Conservation (phyloP, 2,329 filamentous ascomycete species). For the Scleromitrula shiraiana region DNA sequence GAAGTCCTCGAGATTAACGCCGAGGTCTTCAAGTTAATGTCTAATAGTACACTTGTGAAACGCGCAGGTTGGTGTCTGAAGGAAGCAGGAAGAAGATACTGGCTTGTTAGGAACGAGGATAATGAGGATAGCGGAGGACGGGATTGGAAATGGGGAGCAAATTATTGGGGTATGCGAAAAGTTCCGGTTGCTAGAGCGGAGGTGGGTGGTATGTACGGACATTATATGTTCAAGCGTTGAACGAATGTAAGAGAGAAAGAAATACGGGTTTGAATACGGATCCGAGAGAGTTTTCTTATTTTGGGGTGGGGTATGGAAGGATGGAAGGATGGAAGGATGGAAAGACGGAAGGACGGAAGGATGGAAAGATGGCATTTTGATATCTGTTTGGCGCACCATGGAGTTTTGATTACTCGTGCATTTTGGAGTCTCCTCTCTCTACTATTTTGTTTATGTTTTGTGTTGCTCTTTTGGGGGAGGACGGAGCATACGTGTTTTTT, state of each 20-base stretch:
- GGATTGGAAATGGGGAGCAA: constrained; percentile 77
- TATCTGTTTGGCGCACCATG: too few relatives aligned
- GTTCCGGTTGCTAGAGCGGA: constrained; percentile 46
- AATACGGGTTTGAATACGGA: not conserved
- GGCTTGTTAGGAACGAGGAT: constrained; percentile 49
- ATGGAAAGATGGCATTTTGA: too few relatives aligned
- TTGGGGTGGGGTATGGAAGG: too few relatives aligned
- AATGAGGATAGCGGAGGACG: constrained; percentile 34
- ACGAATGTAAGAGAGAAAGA: too few relatives aligned
- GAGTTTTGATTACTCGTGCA: too few relatives aligned
- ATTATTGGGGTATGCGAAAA: constrained; percentile 77
- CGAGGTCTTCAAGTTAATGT: constrained; percentile 57
- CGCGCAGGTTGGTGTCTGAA: constrained; percentile 59
- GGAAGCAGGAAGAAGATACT: constrained; percentile 55
- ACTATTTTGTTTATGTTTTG: too few relatives aligned
- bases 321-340: too few relatives aligned
- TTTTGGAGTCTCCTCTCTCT: too few relatives aligned
- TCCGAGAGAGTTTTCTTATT: not conserved
- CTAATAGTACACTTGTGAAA: constrained; percentile 36
- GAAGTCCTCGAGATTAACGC: constrained; percentile 70
- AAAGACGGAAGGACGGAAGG: too few relatives aligned
- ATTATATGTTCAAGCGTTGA: constrained; percentile 47
- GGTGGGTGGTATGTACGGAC: constrained; percentile 49
- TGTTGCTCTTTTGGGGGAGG: too few relatives aligned
- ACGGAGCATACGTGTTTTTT: too few relatives aligned